phyloP scores from a whole-genome alignment of 1,284 basidiomycete species.

The Puccinia horiana region DNA sequence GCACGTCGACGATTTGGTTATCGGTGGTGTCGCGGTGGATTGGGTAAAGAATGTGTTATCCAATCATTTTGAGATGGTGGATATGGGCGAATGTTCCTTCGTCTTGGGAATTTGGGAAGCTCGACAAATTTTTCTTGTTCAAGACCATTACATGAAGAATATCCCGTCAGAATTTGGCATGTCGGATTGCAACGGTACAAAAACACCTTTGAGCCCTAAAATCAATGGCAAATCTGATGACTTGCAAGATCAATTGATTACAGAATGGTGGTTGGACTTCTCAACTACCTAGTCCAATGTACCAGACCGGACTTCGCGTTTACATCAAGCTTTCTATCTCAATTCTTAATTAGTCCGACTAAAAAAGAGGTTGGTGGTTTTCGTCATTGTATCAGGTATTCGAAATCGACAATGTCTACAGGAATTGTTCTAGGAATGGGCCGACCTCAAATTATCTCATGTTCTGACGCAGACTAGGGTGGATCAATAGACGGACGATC shows the following conservation, averaged over 20 bases:
- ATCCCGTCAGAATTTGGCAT: background rate
- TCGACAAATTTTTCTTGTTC: background rate
- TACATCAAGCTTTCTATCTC: background rate
- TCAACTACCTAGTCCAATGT: constrained; percentile 24
- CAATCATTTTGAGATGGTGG: background rate
- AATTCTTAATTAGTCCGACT: background rate
- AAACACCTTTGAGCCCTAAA: background rate
- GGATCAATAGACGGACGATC: background rate
- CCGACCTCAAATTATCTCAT: background rate
- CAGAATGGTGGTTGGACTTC: background rate
- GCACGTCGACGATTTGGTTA: background rate
- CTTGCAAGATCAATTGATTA: background rate
- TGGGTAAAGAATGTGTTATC: background rate
- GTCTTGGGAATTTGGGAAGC: background rate
- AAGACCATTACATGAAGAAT: constrained; percentile 5
- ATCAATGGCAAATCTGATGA: background rate
- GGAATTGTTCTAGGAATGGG: background rate
- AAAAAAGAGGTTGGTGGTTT: background rate
- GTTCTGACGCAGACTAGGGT: background rate
- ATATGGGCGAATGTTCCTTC: background rate
- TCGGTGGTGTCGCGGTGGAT: background rate
- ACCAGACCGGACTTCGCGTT: constrained; percentile 18
- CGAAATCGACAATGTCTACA: background rate
- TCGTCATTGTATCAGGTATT: background rate
- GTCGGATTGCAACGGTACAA: background rate